Conservation (phyloP, 495 filamentous ascomycete genomes). For the Aspergillus sclerotioniger region DNA sequence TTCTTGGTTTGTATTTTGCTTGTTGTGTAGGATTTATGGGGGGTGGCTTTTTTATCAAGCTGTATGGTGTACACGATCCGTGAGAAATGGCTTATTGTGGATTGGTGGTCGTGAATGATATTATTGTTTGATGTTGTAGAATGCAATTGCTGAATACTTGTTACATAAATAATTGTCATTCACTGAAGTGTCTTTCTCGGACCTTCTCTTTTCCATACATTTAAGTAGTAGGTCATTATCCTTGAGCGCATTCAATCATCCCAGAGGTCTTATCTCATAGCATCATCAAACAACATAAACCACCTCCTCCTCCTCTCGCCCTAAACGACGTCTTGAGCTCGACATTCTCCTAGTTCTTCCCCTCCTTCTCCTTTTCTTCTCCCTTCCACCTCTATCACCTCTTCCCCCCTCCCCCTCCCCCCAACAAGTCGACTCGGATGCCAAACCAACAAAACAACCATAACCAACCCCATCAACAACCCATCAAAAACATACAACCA, state of each 20-base stretch:
- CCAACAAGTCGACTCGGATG: background rate
- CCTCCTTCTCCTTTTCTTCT: background rate
- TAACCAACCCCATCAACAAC: background rate
- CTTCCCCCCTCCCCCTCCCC: background rate
- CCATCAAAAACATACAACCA: constrained; percentile 42
- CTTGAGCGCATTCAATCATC: too few relatives aligned
- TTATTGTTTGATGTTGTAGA: too few relatives aligned
- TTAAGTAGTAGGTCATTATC: background rate
- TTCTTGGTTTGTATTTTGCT: too few relatives aligned
- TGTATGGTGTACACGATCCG: too few relatives aligned
- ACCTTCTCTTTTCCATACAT: background rate
- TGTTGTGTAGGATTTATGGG: too few relatives aligned
- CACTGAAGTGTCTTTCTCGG: background rate
- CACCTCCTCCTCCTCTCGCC: background rate
- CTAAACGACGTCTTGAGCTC: background rate
- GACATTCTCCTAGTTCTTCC: too few relatives aligned
- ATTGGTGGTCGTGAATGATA: too few relatives aligned
- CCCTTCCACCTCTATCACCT: too few relatives aligned
- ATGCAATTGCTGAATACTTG: too few relatives aligned
- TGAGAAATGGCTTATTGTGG: too few relatives aligned
- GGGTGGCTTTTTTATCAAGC: too few relatives aligned
- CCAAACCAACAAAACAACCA: background rate
- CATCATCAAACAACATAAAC: background rate
- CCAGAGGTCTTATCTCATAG: background rate
- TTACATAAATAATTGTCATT: too few relatives aligned